These are phyloP conservation scores for Castanea mollissima DNA, from an alignment of 306 rosid genomes.

Conservation along the genomic window DNA sequence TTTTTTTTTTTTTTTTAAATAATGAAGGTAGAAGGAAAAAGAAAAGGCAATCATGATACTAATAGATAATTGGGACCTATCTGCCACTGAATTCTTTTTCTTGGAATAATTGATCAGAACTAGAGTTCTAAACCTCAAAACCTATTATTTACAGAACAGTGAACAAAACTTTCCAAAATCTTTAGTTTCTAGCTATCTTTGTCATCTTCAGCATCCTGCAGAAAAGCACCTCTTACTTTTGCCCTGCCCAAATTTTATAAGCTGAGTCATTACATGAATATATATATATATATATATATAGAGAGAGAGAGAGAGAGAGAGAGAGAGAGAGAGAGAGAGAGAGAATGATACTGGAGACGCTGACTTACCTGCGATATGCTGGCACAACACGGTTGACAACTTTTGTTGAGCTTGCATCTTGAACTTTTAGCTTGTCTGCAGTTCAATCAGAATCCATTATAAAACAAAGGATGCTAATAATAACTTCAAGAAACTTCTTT, in stretches of 20 bases:
- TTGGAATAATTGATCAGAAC: not conserved
- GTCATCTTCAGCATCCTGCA: conserved; percentile 55
- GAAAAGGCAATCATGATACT: not conserved
- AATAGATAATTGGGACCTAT: not conserved
- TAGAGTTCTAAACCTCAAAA: not conserved
- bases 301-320: rapidly evolving
- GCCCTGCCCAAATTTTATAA: conserved; percentile 48
- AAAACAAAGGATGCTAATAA: not conserved
- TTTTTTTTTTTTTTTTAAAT: not conserved
- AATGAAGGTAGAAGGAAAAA: not conserved
- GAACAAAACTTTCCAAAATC: not conserved
- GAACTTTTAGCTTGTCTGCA: conserved; percentile 48
- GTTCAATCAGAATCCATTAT: not conserved
- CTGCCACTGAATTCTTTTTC: not conserved
- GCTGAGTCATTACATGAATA: conserved; percentile 2
- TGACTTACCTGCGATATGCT: conserved; percentile 55
- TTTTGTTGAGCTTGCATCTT: conserved; percentile 35
- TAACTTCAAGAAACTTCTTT: not conserved
- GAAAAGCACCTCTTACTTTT: conserved; percentile 68
- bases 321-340: not conserved
- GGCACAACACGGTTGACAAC: conserved; percentile 62
- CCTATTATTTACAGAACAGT: conserved; percentile 1
- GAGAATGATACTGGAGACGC: not conserved
- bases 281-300: not conserved
- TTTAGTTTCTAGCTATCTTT: conserved; percentile 25